Base-by-base conservation (phyloP, 805 yeast species). In the Millerozyma acaciae region DNA sequence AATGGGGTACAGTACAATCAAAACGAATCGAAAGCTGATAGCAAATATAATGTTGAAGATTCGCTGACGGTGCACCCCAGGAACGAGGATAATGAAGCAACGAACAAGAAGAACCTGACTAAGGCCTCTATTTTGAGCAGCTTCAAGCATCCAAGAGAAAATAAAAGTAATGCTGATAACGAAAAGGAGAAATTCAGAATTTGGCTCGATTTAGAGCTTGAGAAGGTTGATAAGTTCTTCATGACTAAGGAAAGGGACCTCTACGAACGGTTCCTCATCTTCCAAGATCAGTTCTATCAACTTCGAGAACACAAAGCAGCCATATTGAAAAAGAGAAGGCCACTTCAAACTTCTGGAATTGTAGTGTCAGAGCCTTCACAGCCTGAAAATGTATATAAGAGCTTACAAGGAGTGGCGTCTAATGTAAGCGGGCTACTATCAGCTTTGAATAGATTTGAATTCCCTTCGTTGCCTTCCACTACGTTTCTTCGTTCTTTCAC, bases 251-350 rank as follows among this genome's bases (percentile, higher is more conserved):
- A 84, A 46, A 62, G 66, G 18, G 81, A 75, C 16, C 76, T 75
- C 1, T 65, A 76, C 27, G 75, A 74, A 36, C 63, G 90, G 37
- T 80, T 72, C 43, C 53, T 77, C 8, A 48, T 80, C 4, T 50
- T 86, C 15, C 84, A 82, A 50, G 84, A 76, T 44, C 95, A 86
- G 53, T 51, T 87, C 27, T 70, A 70, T 36, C 80, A 79, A 45
- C 51, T 83, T 35, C 66, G 75, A 28, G 80, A 79, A 27, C 84
- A 79, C 37, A 67, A 60, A 36, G 27, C 33, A 1, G 33, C 41
- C 15, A 30, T 49, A 10, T 8, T 43, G 16, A 17, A 24, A 14
- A 14, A 17, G 15, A 28, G 21, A 19, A n/a, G n/a, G n/a, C n/a
- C n/a, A n/a, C n/a, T n/a, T n/a, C n/a, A n/a, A n/a, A n/a, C n/a